These are phyloP conservation scores for Excoecaria agallocha DNA, from an alignment of 345 rosid species.

Conservation along the genomic window DNA sequence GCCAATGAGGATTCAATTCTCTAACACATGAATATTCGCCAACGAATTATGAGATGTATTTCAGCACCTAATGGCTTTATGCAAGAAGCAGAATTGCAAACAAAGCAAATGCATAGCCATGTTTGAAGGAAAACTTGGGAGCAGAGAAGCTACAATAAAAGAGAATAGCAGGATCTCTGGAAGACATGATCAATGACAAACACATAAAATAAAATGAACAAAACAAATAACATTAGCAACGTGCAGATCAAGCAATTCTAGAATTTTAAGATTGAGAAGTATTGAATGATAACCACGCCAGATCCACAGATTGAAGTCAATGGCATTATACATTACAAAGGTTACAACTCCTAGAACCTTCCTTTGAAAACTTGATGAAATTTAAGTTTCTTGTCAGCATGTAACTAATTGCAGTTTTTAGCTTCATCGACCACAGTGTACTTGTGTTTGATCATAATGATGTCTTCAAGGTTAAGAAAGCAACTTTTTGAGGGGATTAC, in stretches of 20 bases:
- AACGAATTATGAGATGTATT: not conserved
- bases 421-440: not conserved
- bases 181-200: not conserved
- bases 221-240: not conserved
- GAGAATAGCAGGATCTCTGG: not conserved
- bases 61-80: not conserved
- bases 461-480: constrained; percentile 6
- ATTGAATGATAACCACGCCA: not conserved
- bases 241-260: not conserved
- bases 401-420: not conserved
- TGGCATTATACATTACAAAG: not conserved
- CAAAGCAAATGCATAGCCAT: not conserved
- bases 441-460: not conserved
- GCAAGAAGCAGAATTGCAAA: not conserved
- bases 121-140: not conserved
- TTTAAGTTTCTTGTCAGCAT: not conserved
- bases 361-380: not conserved
- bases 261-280: constrained; percentile 5
- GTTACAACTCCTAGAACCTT: not conserved
- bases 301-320: not conserved
- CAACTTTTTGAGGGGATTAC: not conserved
- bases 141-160: not conserved
- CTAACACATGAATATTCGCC: constrained; percentile 3
- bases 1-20: not conserved
- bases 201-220: not conserved